Conservation (phyloP, 148 eudicot genomes). For the Silene conica region DNA sequence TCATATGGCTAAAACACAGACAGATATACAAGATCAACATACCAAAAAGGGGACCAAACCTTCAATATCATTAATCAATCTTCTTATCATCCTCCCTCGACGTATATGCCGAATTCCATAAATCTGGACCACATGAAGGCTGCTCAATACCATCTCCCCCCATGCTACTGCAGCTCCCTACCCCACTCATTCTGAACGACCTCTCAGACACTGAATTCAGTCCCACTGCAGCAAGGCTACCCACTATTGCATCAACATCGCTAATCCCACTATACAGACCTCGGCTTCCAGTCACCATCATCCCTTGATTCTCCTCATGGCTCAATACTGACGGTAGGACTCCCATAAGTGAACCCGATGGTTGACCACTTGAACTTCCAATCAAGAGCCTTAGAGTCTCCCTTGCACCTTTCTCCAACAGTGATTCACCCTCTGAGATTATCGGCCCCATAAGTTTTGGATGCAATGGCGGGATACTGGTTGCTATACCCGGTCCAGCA, state of each 20-base stretch:
- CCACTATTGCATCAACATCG: conserved; percentile 47
- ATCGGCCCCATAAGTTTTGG: conserved; percentile 50
- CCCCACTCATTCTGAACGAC: conserved; percentile 12
- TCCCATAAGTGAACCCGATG: conserved; percentile 40
- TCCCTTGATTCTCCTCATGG: conserved; percentile 34
- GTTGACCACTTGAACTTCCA: conserved; percentile 50
- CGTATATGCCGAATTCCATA: conserved; percentile 26
- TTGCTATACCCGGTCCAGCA: conserved; percentile 62
- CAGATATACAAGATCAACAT: conserved; percentile 14
- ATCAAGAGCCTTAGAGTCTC: conserved; percentile 79
- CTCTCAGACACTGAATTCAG: conserved; percentile 44
- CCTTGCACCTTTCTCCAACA: conserved; percentile 68
- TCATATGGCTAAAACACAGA: background rate
- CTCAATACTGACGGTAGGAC: conserved; percentile 49
- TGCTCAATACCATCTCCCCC: conserved; percentile 21
- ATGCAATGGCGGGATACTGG: conserved; percentile 51
- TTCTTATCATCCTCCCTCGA: conserved; percentile 20
- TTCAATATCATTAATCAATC: conserved; percentile 1
- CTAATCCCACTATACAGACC: conserved; percentile 68
- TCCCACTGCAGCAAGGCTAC: conserved; percentile 45
- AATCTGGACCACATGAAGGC: conserved; percentile 14
- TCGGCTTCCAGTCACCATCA: conserved; percentile 55
- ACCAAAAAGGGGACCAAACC: conserved; percentile 7
- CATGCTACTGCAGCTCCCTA: background rate
- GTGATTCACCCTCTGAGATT: conserved; percentile 51